These are phyloP conservation scores for Clonostachys rhizophaga DNA, from an alignment of 2,329 filamentous ascomycete genomes.

Conservation along the genomic window DNA sequence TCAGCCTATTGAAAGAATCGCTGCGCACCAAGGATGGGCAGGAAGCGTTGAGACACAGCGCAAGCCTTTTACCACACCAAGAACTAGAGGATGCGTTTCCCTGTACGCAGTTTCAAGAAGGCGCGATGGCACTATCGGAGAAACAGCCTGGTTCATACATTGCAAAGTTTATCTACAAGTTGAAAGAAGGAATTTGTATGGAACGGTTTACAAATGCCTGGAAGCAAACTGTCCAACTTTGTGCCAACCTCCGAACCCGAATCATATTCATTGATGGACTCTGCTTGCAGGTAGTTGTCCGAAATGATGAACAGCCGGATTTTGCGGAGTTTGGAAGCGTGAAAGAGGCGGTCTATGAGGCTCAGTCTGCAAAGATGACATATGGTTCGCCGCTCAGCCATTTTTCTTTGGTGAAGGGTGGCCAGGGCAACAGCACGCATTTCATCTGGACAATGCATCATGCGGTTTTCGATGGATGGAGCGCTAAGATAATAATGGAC, in stretches of 20 bases:
- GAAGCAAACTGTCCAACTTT: slow-evolving; percentile 2
- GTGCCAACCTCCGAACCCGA: slow-evolving; percentile 4
- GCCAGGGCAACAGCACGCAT: neutral
- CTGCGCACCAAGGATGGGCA: neutral
- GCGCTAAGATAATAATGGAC: slow-evolving; percentile 1
- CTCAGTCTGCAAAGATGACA: slow-evolving; percentile 1
- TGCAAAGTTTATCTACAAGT: slow-evolving; percentile 9
- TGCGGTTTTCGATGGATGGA: slow-evolving; percentile 14
- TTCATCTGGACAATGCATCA: slow-evolving; percentile 14
- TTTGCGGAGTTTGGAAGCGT: neutral
- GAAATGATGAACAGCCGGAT: neutral
- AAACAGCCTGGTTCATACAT: slow-evolving; percentile 14
- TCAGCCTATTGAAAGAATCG: neutral
- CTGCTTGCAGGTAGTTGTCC: neutral
- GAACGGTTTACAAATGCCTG: slow-evolving; percentile 4
- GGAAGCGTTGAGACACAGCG: neutral
- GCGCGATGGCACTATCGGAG: slow-evolving; percentile 12
- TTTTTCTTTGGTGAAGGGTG: slow-evolving; percentile 1
- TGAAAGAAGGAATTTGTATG: slow-evolving; percentile 9
- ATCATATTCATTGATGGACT: slow-evolving; percentile 2
- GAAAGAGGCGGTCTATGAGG: neutral
- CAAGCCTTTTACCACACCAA: neutral
- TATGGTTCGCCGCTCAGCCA: slow-evolving; percentile 5
- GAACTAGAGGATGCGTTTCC: slow-evolving; percentile 1
- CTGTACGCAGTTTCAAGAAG: neutral